A percentile compares a stretch with the other conserved stretches of the same genome.
Evolutionary conservation across 306 rosid species (phyloP).

Genomic region (Citrullus colocynthis): DNA sequence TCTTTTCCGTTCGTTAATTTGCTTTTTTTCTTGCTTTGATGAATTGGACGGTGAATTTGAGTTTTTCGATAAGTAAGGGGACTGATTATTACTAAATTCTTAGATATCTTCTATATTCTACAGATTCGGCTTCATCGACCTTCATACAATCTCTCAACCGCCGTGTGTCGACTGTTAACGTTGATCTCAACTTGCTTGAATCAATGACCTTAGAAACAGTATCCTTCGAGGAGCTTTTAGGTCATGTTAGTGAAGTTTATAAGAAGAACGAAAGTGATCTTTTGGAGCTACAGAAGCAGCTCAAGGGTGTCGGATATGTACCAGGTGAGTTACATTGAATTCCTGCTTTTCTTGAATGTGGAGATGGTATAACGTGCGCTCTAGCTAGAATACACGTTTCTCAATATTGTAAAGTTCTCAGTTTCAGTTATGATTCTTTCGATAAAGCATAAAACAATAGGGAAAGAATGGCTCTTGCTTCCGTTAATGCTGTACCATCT

Average conservation of each 20-base stretch:
- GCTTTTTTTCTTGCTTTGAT: neutral
- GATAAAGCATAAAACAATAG: neutral
- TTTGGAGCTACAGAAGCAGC: constrained; percentile 34
- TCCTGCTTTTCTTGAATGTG: neutral
- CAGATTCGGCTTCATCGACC: constrained; percentile 79
- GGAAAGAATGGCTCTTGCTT: neutral
- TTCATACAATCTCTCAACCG: constrained; percentile 67
- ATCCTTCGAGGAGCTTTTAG: constrained; percentile 79
- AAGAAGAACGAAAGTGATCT: constrained; percentile 53
- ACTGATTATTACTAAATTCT: neutral
- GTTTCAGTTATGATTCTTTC: neutral
- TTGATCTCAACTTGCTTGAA: constrained; percentile 61
- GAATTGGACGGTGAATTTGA: neutral
- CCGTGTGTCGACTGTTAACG: constrained; percentile 39
- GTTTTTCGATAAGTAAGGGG: neutral
- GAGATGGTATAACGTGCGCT: neutral
- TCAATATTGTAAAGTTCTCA: neutral
- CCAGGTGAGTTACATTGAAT: constrained; percentile 23
- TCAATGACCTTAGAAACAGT: constrained; percentile 70
- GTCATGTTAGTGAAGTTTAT: constrained; percentile 70
- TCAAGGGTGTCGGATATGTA: constrained; percentile 33
- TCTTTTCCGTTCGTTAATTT: neutral
- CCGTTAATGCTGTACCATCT: neutral
- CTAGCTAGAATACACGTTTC: neutral
- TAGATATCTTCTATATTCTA: neutral